Percentiles rank a stretch among this genome's conserved stretches.
Evolutionary conservation across 345 rosid genomes (phyloP).

Genomic region (Physaria fendleri): DNA sequence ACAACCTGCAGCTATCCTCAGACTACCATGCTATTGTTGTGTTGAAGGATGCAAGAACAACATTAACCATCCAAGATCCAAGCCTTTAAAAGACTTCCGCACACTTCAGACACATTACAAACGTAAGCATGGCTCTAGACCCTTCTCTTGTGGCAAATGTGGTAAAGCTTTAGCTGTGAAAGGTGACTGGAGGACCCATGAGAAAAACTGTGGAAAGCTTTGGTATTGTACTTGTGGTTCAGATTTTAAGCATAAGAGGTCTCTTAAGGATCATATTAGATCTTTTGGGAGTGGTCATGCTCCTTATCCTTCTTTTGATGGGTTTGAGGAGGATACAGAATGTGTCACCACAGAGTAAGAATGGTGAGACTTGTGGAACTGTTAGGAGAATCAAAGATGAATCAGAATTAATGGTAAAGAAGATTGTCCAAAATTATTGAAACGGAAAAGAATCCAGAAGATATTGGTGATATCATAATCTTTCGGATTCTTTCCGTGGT

Average conservation of each 20-base stretch:
- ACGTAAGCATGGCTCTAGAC: constrained; percentile 91
- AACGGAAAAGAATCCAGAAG: no score
- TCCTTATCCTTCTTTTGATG: constrained; percentile 30
- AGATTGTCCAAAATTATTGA: no score
- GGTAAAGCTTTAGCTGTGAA: constrained; percentile 87
- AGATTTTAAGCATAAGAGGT: constrained; percentile 93
- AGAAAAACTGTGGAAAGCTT: constrained; percentile 94
- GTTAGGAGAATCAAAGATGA: no score
- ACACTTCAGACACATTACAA: constrained; percentile 99
- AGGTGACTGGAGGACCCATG: constrained; percentile 99
- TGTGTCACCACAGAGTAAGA: constrained; percentile 27
- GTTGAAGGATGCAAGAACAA: constrained; percentile 90
- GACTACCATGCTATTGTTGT: constrained; percentile 93
- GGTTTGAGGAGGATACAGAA: constrained; percentile 30
- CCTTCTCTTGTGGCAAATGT: constrained; percentile 86
- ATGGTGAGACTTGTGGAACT: not conserved
- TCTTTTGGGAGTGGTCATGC: constrained; percentile 84
- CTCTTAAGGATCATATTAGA: constrained; percentile 84
- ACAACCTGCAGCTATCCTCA: constrained; percentile 86
- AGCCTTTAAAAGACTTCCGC: constrained; percentile 85
- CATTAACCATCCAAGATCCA: constrained; percentile 87
- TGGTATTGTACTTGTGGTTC: constrained; percentile 98
- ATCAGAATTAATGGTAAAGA: no score
- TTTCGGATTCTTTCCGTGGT: no score
- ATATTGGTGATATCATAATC: no score